phyloP scores from a whole-genome alignment of 2,329 filamentous ascomycete species.

The Orbilia blumenaviensis region DNA sequence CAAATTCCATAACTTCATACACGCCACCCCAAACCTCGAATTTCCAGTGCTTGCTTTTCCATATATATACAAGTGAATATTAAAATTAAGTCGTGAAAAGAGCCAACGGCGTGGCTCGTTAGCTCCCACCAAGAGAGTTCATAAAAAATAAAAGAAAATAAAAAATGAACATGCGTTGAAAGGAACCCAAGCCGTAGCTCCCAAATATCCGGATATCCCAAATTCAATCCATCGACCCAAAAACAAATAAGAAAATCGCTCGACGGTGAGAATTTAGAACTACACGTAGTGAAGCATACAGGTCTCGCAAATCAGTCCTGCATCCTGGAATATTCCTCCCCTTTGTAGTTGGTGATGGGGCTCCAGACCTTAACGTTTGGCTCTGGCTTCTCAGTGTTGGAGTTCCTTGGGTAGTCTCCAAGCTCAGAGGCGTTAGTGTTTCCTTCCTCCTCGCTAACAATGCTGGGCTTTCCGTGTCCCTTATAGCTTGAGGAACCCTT shows the following conservation, averaged over 20 bases:
- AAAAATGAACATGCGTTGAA: not conserved
- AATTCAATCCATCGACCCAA: slow-evolving; percentile 15
- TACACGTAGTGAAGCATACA: slow-evolving; percentile 20
- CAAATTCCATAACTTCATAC: slow-evolving; percentile 37
- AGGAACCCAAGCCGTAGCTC: slow-evolving; percentile 9
- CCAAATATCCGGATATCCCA: slow-evolving; percentile 26
- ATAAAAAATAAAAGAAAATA: slow-evolving; percentile 3
- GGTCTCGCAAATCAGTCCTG: slow-evolving; percentile 4
- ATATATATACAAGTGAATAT: slow-evolving; percentile 50
- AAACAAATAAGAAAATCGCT: slow-evolving; percentile 12
- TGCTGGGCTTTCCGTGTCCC: slow-evolving; percentile 50
- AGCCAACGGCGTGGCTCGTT: slow-evolving; percentile 14
- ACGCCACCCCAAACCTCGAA: not conserved
- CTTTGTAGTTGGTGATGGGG: slow-evolving; percentile 51
- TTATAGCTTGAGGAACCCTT: slow-evolving; percentile 51
- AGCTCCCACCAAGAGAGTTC: not conserved
- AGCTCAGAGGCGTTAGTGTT: slow-evolving; percentile 44
- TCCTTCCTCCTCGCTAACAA: slow-evolving; percentile 45
- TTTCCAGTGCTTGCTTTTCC: not conserved
- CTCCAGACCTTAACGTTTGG: slow-evolving; percentile 50
- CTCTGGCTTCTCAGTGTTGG: slow-evolving; percentile 45
- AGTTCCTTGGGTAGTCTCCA: slow-evolving; percentile 36
- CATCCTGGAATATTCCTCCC: slow-evolving; percentile 47
- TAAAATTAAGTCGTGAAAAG: slow-evolving; percentile 37
- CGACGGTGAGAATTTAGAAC: slow-evolving; percentile 23